Conservation (phyloP, 2,329 filamentous ascomycete species). For the Celoporthe dispersa region DNA sequence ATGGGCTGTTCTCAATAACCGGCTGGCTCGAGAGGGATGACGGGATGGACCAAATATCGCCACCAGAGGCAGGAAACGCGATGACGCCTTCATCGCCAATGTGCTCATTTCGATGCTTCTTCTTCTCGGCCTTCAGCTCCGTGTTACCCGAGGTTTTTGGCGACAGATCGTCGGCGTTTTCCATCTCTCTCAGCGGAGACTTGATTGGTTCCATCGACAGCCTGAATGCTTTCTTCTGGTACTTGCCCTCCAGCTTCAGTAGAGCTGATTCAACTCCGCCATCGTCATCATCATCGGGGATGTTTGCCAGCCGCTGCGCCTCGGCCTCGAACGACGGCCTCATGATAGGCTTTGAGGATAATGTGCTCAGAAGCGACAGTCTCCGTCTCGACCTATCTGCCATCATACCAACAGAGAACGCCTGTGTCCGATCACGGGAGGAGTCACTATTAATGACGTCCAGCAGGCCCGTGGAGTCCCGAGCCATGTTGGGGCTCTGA, state of each 20-base stretch:
- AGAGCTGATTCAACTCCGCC: slow-evolving; percentile 92
- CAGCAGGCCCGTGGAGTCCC: slow-evolving; percentile 48
- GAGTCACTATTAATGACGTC: slow-evolving; percentile 50
- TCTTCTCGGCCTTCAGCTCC: slow-evolving; percentile 45
- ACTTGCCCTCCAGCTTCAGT: slow-evolving; percentile 88
- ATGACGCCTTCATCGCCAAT: slow-evolving; percentile 47
- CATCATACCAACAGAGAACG: slow-evolving; percentile 63
- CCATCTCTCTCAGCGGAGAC: slow-evolving; percentile 5
- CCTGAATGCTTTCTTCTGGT: slow-evolving; percentile 57
- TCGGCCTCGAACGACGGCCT: slow-evolving; percentile 84
- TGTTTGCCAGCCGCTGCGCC: slow-evolving; percentile 82
- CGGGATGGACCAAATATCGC: slow-evolving; percentile 25
- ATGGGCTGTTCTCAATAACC: slow-evolving; percentile 30
- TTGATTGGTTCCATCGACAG: slow-evolving; percentile 45
- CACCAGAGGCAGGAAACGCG: slow-evolving; percentile 35
- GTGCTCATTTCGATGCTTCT: slow-evolving; percentile 51
- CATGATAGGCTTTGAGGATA: slow-evolving; percentile 66
- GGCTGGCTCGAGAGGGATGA: slow-evolving; percentile 31
- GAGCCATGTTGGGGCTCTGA: slow-evolving; percentile 41
- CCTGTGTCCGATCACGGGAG: slow-evolving; percentile 46
- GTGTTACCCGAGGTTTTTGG: slow-evolving; percentile 19
- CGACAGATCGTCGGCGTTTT: slow-evolving; percentile 13
- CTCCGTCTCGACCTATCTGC: slow-evolving; percentile 53
- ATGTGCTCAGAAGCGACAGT: slow-evolving; percentile 63
- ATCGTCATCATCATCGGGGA: slow-evolving; percentile 84